Base-by-base conservation (phyloP, 768 basidiomycete genomes). In the Tricholoma matsutake region DNA sequence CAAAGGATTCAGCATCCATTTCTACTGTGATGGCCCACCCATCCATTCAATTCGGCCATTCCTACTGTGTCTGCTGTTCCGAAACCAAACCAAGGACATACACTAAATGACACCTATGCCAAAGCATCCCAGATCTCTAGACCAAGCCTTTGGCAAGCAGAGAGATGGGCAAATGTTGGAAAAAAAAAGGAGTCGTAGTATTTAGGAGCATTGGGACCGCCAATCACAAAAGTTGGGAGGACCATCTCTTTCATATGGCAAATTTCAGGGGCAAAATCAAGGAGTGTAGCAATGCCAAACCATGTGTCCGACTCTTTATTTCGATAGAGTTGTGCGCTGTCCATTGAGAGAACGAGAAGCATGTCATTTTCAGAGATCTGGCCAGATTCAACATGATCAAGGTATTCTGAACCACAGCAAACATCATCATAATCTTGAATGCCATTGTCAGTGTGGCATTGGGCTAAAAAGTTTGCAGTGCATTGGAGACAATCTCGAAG, bases 161-260 rank as follows among this genome's bases (percentile, higher is more conserved):
- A 59, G 14, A 77, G 47, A 61, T 79, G 76, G 54, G 73, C 63
- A 2, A 79, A 60, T 20, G 51, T 53, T 20, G 51, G 18, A 28
- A 53, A 53, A 53, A 53, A 25, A 53, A 53, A 53, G 14, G 51
- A 53, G 22, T 54, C 52, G 7, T 28, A 25, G 16, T 54, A 7
- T 31, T 54, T 54, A 14, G 52, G 52, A 25, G 22, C 7, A 29
- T 54, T 54, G 22, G 52, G 52, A 25, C 52, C 52, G 16, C 25
- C 25, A 29, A 54, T 54, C n/a, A n/a, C n/a, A n/a, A n/a, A n/a
- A n/a, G n/a, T n/a, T n/a, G n/a, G n/a, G n/a, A n/a, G n/a, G n/a
- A 54, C 52, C n/a, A 31, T 28, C 29, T 31, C 25, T 34, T 18
- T 54, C 29, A n/a, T 4, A 32, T 54, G 29, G n/a, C 52, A n/a